Evolutionary conservation across 768 basidiomycete species (phyloP), one percentile per base, ranked within the genome.

Genomic region (Neoboletus subvelutipes): DNA sequence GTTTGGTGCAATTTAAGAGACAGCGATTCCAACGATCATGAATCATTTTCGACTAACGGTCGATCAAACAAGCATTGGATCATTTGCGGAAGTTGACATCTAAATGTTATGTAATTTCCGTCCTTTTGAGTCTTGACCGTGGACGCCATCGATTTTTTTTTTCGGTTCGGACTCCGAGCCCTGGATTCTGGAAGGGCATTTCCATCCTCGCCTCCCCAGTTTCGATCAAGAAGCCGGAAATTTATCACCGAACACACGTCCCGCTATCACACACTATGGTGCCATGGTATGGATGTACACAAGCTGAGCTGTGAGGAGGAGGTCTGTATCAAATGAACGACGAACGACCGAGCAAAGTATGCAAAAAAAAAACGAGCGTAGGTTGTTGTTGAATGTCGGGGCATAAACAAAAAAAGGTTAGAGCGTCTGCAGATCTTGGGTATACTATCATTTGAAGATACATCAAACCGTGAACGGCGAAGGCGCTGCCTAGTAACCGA

Each of bases 291-390:
- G 24, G 31, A 45, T 58, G 55, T 29, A 54, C 45, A 45, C 57
- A 55, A 40, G 20, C 39, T 12, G 34, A 17, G 43, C 45, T 20
- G 29, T 33, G 43, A 45, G 31, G n/a, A 45, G 9, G 13, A 45
- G 7, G 17, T 33, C 39, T 50, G 28, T 58, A 52, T 26, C 52
- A 51, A 66, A 66, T 34, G 67, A 69, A 59, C 59, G 67, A 43
- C 55, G n/a, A 52, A 45, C 54, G 51, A 56, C 58, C 33, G 50
- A 50, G 29, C 42, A 56, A 31, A 48, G 50, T 52, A 48, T 18
- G 45, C n/a, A 43, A 62, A 28, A 28, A 26, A n/a, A 28, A 12
- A 67, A 67, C 47, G 67, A 68, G 49, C 65, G 67, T 62, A 57
- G 46, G 54, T 54, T 22, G 54, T 54, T 22, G 56, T 28, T n/a